These are phyloP conservation scores for Chlorociboria aeruginascens DNA, from an alignment of 495 filamentous ascomycete species.

Conservation along the genomic window DNA sequence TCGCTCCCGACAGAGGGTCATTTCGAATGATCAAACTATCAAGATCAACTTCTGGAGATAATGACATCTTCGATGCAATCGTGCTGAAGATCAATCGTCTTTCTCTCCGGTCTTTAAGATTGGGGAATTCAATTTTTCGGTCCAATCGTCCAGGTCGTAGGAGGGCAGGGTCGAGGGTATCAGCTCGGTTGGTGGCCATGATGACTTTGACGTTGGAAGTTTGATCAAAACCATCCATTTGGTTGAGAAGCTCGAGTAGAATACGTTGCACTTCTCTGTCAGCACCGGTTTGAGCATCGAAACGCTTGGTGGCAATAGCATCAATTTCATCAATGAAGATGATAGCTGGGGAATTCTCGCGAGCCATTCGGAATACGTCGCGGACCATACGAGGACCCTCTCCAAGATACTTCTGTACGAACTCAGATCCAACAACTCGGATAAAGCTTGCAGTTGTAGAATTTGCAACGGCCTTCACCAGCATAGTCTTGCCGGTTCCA, in stretches of 20 bases:
- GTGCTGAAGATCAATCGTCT: slow-evolving; percentile 92
- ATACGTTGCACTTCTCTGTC: slow-evolving; percentile 98
- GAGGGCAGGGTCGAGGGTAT: slow-evolving; percentile 89
- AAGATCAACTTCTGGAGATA: slow-evolving; percentile 90
- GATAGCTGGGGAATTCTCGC: slow-evolving; percentile 94
- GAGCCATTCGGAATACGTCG: slow-evolving; percentile 97
- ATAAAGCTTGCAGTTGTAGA: slow-evolving; percentile 98
- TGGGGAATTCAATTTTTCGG: slow-evolving; percentile 96
- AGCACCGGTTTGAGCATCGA: slow-evolving; percentile 94
- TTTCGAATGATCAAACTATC: slow-evolving; percentile 93
- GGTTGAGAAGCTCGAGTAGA: slow-evolving; percentile 89
- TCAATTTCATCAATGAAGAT: slow-evolving; percentile 99
- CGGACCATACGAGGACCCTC: slow-evolving; percentile 98
- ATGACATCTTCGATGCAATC: slow-evolving; percentile 91
- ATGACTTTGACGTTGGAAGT: slow-evolving; percentile 98
- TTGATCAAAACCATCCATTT: slow-evolving; percentile 99
- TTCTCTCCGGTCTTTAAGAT: slow-evolving; percentile 80
- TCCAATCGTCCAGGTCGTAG: slow-evolving; percentile 91
- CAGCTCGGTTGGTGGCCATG: slow-evolving; percentile 98
- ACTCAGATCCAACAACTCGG: slow-evolving; percentile 93
- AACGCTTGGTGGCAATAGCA: slow-evolving; percentile 96
- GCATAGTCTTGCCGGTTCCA: slow-evolving; percentile 97
- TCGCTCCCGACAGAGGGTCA: slow-evolving; percentile 85
- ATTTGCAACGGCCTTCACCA: slow-evolving; percentile 97
- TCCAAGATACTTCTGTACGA: slow-evolving; percentile 96